Base-by-base conservation (phyloP, 2,329 filamentous ascomycete genomes). In the Colletotrichum lindemuthianum region DNA sequence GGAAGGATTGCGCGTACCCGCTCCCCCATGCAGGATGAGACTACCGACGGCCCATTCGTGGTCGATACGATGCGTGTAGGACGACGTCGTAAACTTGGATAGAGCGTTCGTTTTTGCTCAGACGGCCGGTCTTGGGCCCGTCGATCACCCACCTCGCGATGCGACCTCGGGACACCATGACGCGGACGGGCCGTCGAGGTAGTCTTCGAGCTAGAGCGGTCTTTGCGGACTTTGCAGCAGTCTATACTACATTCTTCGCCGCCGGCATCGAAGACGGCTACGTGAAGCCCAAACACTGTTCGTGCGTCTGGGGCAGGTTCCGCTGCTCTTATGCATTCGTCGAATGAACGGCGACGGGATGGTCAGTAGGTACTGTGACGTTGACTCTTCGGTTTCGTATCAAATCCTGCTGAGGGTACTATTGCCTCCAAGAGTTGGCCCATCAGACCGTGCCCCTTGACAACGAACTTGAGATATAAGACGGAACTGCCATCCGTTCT, bases 151-250 rank as follows among this genome's bases (percentile, higher is more conserved):
- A 36, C 12, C 11, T 10, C 6, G 32, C 9, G 24, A 24, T 24
- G 24, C 24, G 24, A 24, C 24, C 24, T 4, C 24, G 5, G 44
- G 34, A 13, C 15, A 15, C 36, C 37, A 37, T 49, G 58, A 56
- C 51, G 44, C 58, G 44, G 50, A 37, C 44, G 58, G 50, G 33
- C 58, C 50, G 50, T 49, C 12, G 24, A 24, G 24, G 24, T 24
- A 4, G 24, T 3, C 24, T n/a, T 43, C 41, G 10, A n/a, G 41
- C 41, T 15, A 15, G 12, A 4, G 41, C 41, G 41, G 41, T n/a
- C 13, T 13, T 13, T 43, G 13, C 41, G 41, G 41, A 43, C 13
- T n/a, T 15, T 13, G 13, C 15, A 13, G 8, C 13, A 13, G 8
- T 6, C 4, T 43, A 15, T 15, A 43, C 12, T 2, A 13, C 8